These are phyloP conservation scores for Gymnopilus junonius DNA, from an alignment of 768 basidiomycete species.

Conservation along the genomic window DNA sequence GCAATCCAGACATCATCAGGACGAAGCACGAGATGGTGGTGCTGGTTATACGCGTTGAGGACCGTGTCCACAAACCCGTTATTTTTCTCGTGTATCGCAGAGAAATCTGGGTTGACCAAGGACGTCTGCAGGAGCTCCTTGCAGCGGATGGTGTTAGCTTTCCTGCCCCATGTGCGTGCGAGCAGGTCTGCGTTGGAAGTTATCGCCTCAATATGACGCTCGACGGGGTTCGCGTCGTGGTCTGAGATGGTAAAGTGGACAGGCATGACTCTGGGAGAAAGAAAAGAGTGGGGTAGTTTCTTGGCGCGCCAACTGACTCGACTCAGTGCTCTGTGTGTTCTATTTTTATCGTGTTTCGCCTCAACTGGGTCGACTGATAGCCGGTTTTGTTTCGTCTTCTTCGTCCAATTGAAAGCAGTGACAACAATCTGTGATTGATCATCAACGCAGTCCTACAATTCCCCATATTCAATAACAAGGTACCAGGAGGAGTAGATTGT, in stretches of 20 bases:
- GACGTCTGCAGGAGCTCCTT: constrained; percentile 6
- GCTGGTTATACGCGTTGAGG: constrained; percentile 15
- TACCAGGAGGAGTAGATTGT: too few relatives aligned
- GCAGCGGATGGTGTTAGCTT: neutral
- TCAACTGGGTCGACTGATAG: too few relatives aligned
- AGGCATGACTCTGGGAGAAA: neutral
- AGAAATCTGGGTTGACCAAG: neutral
- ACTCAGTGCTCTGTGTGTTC: too few relatives aligned
- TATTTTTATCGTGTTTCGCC: too few relatives aligned
- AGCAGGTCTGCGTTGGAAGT: neutral
- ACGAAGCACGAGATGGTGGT: constrained; percentile 18
- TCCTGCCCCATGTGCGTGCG: neutral
- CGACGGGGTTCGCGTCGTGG: neutral
- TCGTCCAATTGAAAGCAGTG: too few relatives aligned
- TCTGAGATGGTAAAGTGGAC: neutral
- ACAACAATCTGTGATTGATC: too few relatives aligned
- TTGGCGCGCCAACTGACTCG: too few relatives aligned
- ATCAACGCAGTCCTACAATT: too few relatives aligned
- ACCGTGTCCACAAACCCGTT: constrained; percentile 20
- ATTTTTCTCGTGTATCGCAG: neutral
- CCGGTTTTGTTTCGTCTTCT: too few relatives aligned
- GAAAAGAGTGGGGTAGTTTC: too few relatives aligned
- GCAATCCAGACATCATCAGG: constrained; percentile 41
- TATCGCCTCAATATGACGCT: neutral
- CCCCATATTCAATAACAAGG: too few relatives aligned